Conservation (phyloP, 192 early-diverging fungal genomes). For the Lobosporangium transversale region DNA sequence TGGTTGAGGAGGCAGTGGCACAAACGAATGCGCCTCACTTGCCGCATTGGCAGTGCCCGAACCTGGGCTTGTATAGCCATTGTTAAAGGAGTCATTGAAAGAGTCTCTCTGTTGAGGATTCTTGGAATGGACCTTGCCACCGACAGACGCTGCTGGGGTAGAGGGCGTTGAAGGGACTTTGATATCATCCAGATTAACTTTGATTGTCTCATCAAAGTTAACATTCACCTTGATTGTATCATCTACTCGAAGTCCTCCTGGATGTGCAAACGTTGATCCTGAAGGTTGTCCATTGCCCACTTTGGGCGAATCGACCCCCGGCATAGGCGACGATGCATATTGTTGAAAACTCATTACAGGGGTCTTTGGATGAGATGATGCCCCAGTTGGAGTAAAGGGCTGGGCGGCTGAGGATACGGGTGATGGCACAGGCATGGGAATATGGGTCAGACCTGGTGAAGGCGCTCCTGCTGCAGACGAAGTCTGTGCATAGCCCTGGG, state of each 20-base stretch:
- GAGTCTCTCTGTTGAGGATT: conserved; percentile 39
- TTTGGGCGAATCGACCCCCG: conserved; percentile 5
- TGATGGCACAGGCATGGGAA: conserved; percentile 17
- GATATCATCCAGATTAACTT: conserved; percentile 40
- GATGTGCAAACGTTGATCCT: background rate
- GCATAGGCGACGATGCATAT: background rate
- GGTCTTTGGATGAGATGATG: conserved; percentile 1
- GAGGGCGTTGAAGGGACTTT: conserved; percentile 11
- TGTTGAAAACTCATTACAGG: conserved; percentile 14
- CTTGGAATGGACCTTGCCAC: background rate
- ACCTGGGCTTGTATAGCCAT: background rate
- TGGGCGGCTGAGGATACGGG: background rate
- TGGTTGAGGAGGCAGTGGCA: conserved; percentile 8
- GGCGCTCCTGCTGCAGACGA: background rate
- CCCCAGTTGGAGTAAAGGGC: background rate
- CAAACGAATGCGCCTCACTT: background rate
- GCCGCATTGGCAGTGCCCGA: background rate
- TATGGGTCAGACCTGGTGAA: conserved; percentile 5
- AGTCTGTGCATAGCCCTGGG: background rate
- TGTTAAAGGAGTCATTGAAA: background rate
- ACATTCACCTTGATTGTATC: conserved; percentile 6
- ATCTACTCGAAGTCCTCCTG: conserved; percentile 1
- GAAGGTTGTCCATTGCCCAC: background rate
- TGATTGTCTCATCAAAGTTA: conserved; percentile 22
- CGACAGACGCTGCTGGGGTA: conserved; percentile 1